Evolutionary conservation across 148 eudicot genomes (phyloP).

Genomic region (Fallopia convolvulus): DNA sequence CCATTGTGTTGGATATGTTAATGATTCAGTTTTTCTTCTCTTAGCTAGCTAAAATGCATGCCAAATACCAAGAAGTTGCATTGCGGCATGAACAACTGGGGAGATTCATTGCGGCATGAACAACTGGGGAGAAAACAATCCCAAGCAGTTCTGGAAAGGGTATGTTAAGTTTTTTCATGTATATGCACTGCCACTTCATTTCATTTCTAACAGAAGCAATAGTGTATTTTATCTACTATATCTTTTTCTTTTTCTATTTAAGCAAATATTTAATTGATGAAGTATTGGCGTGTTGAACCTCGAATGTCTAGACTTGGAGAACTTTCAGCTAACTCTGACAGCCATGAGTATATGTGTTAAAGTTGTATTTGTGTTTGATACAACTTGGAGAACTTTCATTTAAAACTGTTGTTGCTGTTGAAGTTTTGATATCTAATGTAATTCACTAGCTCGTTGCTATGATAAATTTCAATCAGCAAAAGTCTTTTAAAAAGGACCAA

Average conservation of each 20-base stretch:
- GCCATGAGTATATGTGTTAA: background rate
- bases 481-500: background rate
- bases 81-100: too few relatives aligned
- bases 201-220: background rate
- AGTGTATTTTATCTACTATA: background rate
- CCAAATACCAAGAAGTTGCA: conserved; percentile 94
- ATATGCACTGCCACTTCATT: background rate
- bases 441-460: too few relatives aligned
- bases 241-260: background rate
- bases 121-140: conserved; percentile 88
- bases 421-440: too few relatives aligned
- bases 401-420: too few relatives aligned
- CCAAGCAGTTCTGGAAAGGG: conserved; percentile 72
- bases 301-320: background rate
- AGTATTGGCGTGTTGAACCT: background rate
- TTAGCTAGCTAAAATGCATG: conserved; percentile 76
- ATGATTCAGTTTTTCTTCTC: conserved; percentile 2
- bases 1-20: background rate
- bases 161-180: conserved; percentile 15
- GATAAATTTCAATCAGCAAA: background rate
- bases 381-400: too few relatives aligned
- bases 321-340: too few relatives aligned
- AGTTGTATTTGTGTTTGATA: background rate
- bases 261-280: background rate
- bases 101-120: conserved; percentile 86